Evolutionary conservation across 2,329 filamentous ascomycete species (phyloP).

Genomic region (Chrysoporthe cubensis): DNA sequence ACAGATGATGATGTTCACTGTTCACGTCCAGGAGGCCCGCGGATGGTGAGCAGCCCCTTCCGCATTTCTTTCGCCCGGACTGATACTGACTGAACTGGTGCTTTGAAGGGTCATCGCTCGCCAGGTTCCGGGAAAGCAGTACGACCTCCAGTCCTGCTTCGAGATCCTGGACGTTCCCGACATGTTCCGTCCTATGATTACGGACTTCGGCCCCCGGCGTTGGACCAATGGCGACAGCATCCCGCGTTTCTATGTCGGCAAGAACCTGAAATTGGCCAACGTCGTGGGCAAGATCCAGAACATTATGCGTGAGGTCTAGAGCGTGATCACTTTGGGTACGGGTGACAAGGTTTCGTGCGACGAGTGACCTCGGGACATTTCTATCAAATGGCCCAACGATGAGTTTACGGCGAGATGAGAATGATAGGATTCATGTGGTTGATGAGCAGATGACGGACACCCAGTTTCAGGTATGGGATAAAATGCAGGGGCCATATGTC

Average conservation of each 20-base stretch:
- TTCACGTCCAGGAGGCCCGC: neutral
- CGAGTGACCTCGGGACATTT: neutral
- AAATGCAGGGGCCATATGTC: neutral
- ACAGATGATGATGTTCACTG: neutral
- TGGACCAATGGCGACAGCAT: neutral
- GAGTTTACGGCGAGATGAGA: neutral
- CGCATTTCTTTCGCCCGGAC: neutral
- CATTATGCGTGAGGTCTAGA: neutral
- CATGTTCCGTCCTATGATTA: neutral
- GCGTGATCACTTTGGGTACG: too few species aligned
- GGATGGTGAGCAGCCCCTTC: neutral
- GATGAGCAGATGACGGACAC: neutral
- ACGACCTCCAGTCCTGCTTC: neutral
- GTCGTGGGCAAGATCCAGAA: constrained; percentile 2
- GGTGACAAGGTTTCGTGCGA: neutral
- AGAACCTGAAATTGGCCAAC: neutral
- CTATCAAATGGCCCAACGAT: neutral
- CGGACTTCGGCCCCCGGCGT: neutral
- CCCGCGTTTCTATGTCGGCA: neutral
- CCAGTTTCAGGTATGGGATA: neutral
- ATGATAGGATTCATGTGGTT: neutral
- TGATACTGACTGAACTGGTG: neutral
- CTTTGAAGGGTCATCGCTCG: constrained; percentile 1
- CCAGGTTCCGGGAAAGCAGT: neutral
- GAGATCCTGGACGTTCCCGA: neutral